Evolutionary conservation across 257 asterid genomes (phyloP), one percentile per base, ranked within the genome.

Genomic region (Perilla frutescens): DNA sequence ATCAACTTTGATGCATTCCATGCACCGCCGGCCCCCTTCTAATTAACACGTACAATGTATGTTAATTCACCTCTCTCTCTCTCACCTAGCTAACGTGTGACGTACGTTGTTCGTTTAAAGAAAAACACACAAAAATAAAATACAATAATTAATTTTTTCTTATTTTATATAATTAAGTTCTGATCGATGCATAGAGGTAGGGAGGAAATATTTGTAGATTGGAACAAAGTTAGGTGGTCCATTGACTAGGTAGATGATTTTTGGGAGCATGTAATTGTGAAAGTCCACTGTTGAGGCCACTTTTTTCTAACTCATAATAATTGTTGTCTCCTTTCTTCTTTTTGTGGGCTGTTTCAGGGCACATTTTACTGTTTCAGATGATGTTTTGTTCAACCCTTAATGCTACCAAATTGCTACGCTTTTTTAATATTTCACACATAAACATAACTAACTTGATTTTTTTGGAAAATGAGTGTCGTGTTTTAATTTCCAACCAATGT

Each of bases 321-420:
- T 87, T 85, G 47, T 82, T 91, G 97, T 89, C 97, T 84, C 90
- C 74, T 76, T 87, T 87, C 74, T 80, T 77, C 81, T 83, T 86
- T 81, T 75, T 53, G 87, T 82, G 88, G 90, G 83, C 78, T 79
- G 70, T 26, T 68, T 43, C 11, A 39, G 76, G 79, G 74, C 69
- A 68, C 83, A 80, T 76, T 80, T 69, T 70, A 12, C 76, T 88
- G 72, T 81, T 80, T 15, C 66, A 77, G 77, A 79, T 84, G 57
- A 69, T 79, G 73, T 74, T 66, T 79, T 83, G 73, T 73, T 61
- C 49, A 5, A 54, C 36, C 70, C 15, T 66, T 71, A 55, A 40
- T 65, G 47, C 31, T 55, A 12, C 8, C 26, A 20, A 34, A 34
- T 32, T 50, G 29, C 8, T n/a, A n/a, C n/a, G n/a, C n/a, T n/a